Base-by-base conservation (phyloP, 257 asterid species). In the Lycium ferocissimum region DNA sequence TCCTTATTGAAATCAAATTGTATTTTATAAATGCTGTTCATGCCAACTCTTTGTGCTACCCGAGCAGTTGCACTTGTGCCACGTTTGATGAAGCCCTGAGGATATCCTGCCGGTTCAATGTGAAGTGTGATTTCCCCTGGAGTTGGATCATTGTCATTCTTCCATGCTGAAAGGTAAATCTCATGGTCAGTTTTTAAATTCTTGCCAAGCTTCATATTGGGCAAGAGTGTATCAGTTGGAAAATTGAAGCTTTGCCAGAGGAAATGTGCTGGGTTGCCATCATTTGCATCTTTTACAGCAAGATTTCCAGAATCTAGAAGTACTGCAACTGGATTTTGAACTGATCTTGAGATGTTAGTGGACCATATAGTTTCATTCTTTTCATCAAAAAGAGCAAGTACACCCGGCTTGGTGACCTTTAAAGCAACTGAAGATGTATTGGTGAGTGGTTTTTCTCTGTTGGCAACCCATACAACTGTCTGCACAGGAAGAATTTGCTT, bases 71-170 rank as follows among this genome's bases (percentile, higher is more conserved):
- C 59, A 9, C n/a, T 17, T 1, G 72, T 45, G 61, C 80, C 86
- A 12, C 66, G 70, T 54, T 11, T 69, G 18, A 89, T 53, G 38
- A 83, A 15, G 1, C 47, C 11, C 57, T 91, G 91, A 17, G 95
- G 92, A 40, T 87, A 89, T 2, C 95, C 95, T 7, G 84, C 22
- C 1, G 84, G 84, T 56, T 91, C 93, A 81, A 85, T n/a, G 3
- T 22, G 62, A 33, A 40, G 86, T 3, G 81, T 83, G 47, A 61
- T 87, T 8, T 83, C 84, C 49, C 93, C 93, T 1, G 47, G 12
- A 1, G 92, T 83, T 38, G 93, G 95, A 87, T 89, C 92, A 5
- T 63, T 83, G 0, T n/a, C 73, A 58, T 84, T 88, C 82, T 86
- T 89, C 90, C 90, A 86, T 0, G 94, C 89, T 9, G 89, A 84